phyloP scores from a whole-genome alignment of 2,329 filamentous ascomycete genomes.

The Alternaria sp. region DNA sequence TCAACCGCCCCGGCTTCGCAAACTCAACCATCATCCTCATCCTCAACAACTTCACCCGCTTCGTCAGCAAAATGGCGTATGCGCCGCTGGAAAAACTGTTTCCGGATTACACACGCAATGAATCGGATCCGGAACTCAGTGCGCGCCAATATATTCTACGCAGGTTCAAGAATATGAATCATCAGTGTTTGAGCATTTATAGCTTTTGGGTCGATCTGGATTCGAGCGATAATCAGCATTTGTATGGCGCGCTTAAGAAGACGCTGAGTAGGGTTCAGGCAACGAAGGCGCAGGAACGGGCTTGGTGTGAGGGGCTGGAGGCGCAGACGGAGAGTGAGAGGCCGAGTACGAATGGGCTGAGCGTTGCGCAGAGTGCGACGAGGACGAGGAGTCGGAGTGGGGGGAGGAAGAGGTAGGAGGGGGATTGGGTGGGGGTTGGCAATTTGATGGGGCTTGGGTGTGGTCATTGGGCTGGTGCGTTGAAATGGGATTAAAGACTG shows the following conservation, averaged over 20 bases:
- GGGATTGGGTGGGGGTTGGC: too few relatives aligned
- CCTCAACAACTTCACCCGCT: conserved; percentile 46
- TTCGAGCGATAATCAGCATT: conserved; percentile 42
- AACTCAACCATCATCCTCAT: conserved; percentile 40
- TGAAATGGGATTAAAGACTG: neutral
- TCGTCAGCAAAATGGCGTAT: conserved; percentile 39
- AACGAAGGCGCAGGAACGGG: conserved; percentile 35
- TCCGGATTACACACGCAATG: conserved; percentile 30
- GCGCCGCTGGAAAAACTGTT: conserved; percentile 39
- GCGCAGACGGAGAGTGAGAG: neutral
- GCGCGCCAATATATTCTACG: conserved; percentile 41
- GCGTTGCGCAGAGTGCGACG: neutral
- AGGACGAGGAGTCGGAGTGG: neutral
- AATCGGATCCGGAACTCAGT: conserved; percentile 30
- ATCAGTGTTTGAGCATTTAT: conserved; percentile 36
- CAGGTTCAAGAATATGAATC: conserved; percentile 42
- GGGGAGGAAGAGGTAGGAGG: neutral
- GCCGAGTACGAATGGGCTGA: neutral
- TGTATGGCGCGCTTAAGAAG: conserved; percentile 45
- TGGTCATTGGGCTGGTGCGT: neutral
- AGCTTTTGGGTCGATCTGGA: conserved; percentile 48
- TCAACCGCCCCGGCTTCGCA: conserved; percentile 35
- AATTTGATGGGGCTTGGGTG: neutral
- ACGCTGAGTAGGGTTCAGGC: conserved; percentile 42
- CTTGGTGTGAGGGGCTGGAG: conserved; percentile 18